Conservation (phyloP, 352 stramenopile species). For the Thraustochytrium sp. region DNA sequence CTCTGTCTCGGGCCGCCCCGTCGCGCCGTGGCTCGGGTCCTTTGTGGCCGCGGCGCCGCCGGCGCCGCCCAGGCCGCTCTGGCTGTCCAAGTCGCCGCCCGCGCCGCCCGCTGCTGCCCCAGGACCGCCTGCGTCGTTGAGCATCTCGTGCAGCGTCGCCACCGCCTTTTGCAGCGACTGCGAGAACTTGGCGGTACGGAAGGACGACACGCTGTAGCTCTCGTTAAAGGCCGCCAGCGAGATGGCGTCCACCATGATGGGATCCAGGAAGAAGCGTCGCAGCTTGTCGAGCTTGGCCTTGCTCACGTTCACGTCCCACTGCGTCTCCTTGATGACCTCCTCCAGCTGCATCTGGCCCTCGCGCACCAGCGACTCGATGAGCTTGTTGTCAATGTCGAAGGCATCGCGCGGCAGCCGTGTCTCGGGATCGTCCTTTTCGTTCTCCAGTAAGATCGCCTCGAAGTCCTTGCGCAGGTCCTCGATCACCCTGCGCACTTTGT, state of each 20-base stretch:
- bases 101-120: no score
- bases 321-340: conserved; percentile 73
- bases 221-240: background rate
- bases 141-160: background rate
- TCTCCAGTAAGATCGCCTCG: conserved; percentile 59
- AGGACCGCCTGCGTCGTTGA: background rate
- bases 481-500: conserved; percentile 65
- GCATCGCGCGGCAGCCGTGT: conserved; percentile 62
- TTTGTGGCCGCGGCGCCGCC: background rate
- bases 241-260: conserved; percentile 11
- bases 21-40: background rate
- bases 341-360: conserved; percentile 70
- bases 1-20: background rate
- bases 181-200: conserved; percentile 34
- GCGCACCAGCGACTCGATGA: conserved; percentile 62
- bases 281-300: conserved; percentile 76
- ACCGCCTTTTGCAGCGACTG: background rate
- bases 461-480: conserved; percentile 71
- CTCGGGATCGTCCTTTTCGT: conserved; percentile 7
- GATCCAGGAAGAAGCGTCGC: conserved; percentile 39
- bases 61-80: background rate
- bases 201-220: background rate
- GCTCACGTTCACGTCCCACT: conserved; percentile 67
- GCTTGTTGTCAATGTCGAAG: conserved; percentile 78
- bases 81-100: background rate